Percentiles rank a stretch among this genome's conserved stretches.
phyloP scores from a whole-genome alignment of 345 rosid species.

The Eucalyptus albens region DNA sequence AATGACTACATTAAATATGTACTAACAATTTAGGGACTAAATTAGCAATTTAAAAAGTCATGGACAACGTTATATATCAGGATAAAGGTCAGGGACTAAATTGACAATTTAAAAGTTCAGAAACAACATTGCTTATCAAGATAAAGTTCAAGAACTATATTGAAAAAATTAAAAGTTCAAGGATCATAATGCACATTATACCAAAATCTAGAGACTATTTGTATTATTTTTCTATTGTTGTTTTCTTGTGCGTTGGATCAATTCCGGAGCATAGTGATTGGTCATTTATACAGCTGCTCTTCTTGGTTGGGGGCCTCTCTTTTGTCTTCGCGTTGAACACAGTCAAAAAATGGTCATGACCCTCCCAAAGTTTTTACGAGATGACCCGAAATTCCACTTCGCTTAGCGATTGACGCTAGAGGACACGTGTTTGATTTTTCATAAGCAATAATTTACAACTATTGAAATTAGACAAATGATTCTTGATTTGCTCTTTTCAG shows the following conservation, averaged over 20 bases:
- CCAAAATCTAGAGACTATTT: too few relatives aligned
- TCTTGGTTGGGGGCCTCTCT: background rate
- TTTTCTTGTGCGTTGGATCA: background rate
- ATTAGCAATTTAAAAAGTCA: too few relatives aligned
- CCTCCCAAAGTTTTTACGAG: background rate
- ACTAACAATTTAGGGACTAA: too few relatives aligned
- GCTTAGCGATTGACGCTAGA: too few relatives aligned
- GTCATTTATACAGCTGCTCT: background rate
- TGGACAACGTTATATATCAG: accelerated
- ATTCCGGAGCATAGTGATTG: background rate
- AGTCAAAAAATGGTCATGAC: background rate
- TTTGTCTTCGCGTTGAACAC: background rate
- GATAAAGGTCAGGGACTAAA: accelerated
- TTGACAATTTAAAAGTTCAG: accelerated
- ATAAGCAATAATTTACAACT: background rate
- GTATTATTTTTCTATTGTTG: background rate
- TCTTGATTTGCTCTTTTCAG: background rate
- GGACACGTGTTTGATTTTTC: background rate
- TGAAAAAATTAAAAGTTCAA: too few relatives aligned
- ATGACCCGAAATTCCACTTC: background rate
- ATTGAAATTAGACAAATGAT: background rate
- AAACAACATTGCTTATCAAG: accelerated
- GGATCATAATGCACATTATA: too few relatives aligned
- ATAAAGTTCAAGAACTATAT: too few relatives aligned
- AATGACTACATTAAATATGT: too few relatives aligned